Percentiles rank a stretch among this genome's conserved stretches.
Conservation (phyloP, 2,329 filamentous ascomycete genomes). For the Cyphellophora attinorum region DNA sequence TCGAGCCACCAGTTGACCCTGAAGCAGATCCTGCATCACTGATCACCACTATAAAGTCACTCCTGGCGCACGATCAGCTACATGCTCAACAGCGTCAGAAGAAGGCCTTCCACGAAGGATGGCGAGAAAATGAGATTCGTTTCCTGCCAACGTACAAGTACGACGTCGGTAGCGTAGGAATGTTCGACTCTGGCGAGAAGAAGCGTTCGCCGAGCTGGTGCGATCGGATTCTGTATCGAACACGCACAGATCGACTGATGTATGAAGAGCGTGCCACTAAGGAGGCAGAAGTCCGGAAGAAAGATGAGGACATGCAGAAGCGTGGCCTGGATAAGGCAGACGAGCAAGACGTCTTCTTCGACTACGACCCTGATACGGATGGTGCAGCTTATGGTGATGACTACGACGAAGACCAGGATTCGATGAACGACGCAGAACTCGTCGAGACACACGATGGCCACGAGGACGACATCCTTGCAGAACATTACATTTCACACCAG, state of each 20-base stretch:
- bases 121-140: conserved; percentile 76
- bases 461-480: conserved; percentile 42
- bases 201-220: conserved; percentile 91
- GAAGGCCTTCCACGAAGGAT: conserved; percentile 85
- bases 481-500: conserved; percentile 79
- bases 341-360: conserved; percentile 77
- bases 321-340: conserved; percentile 61
- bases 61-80: conserved; percentile 85
- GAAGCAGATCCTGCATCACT: conserved; percentile 74
- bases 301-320: conserved; percentile 76
- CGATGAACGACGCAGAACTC: conserved; percentile 19
- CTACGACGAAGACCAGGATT: conserved; percentile 41
- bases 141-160: conserved; percentile 98
- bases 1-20: conserved; percentile 55
- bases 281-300: conserved; percentile 56
- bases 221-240: conserved; percentile 82
- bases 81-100: conserved; percentile 59
- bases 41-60: conserved; percentile 76
- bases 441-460: conserved; percentile 17
- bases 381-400: conserved; percentile 42
- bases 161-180: conserved; percentile 81
- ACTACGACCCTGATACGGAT: conserved; percentile 79
- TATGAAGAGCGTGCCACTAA: conserved; percentile 57
- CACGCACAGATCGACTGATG: conserved; percentile 56
- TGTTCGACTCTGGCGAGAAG: conserved; percentile 95